phyloP scores from a whole-genome alignment of 768 basidiomycete genomes.

The Serendipita sp. region DNA sequence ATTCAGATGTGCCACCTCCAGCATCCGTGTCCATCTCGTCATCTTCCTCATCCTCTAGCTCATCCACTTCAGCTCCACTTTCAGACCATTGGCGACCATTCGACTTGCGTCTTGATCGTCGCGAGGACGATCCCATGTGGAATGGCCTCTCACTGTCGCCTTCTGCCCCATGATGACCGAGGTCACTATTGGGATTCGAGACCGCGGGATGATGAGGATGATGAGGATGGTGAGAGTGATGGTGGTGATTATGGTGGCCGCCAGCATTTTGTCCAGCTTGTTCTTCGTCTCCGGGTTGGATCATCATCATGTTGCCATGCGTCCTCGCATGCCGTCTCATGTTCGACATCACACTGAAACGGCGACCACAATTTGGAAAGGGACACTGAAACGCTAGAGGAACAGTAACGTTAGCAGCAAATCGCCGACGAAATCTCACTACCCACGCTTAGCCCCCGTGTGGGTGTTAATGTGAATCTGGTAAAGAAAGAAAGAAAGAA shows the following conservation, averaged over 20 bases:
- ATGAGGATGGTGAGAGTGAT: too few relatives aligned
- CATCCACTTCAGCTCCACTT: background rate
- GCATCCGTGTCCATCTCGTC: background rate
- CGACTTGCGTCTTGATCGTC: background rate
- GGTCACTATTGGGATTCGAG: background rate
- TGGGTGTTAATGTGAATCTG: constrained; percentile 49
- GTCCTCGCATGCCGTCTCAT: constrained; percentile 65
- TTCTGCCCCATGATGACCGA: background rate
- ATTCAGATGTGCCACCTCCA: background rate
- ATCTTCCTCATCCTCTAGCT: background rate
- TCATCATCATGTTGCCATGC: constrained; percentile 2
- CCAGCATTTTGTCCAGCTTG: background rate
- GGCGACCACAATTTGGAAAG: constrained; percentile 53
- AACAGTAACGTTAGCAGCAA: constrained; percentile 2
- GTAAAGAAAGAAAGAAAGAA: background rate
- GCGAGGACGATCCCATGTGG: background rate
- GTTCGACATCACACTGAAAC: constrained; percentile 74
- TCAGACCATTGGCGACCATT: background rate
- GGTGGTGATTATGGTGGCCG: background rate
- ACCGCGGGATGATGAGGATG: background rate
- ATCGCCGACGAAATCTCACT: background rate
- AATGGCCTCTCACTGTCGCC: background rate
- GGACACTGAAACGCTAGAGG: constrained; percentile 52
- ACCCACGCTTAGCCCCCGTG: constrained; percentile 50
- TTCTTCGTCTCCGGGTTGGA: background rate